These are phyloP conservation scores for Pichia californica DNA, from an alignment of 805 yeast species.

Conservation along the genomic window DNA sequence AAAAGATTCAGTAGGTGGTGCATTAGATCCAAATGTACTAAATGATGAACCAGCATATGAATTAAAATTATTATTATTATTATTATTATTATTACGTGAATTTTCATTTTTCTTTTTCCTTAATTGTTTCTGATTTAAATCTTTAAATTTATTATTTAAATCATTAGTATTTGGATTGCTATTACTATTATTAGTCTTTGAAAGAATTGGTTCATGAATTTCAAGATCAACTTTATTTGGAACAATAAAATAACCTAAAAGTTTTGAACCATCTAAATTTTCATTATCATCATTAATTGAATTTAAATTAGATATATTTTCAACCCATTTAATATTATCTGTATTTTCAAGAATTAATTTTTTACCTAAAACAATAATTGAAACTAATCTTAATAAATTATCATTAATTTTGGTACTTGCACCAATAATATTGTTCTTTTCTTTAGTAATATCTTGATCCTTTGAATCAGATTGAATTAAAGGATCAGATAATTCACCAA, in stretches of 20 bases:
- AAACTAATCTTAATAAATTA: constrained; percentile 27
- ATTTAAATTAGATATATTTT: not conserved
- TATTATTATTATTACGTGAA: not conserved
- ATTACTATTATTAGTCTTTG: not conserved
- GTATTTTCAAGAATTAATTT: constrained; percentile 22
- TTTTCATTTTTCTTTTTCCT: not conserved
- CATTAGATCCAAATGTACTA: constrained; percentile 7
- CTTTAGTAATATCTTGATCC: not conserved
- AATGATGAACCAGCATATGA: constrained; percentile 15
- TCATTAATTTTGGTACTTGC: constrained; percentile 28
- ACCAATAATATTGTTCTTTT: constrained; percentile 13
- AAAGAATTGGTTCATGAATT: not conserved
- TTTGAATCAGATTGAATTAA: not conserved
- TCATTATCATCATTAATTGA: not conserved
- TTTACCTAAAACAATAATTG: constrained; percentile 30
- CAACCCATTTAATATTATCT: constrained; percentile 20
- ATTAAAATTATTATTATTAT: not conserved
- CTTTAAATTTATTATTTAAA: not conserved
- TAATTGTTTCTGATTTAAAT: not conserved
- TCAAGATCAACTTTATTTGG: constrained; percentile 1
- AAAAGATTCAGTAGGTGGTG: constrained; percentile 9
- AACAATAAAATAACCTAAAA: not conserved
- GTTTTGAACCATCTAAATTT: not conserved
- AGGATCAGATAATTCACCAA: constrained; percentile 27
- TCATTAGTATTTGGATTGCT: not conserved